Evolutionary conservation across 1,139 yeast genomes (phyloP).

Genomic region (Yamadazyma trypodendri): DNA sequence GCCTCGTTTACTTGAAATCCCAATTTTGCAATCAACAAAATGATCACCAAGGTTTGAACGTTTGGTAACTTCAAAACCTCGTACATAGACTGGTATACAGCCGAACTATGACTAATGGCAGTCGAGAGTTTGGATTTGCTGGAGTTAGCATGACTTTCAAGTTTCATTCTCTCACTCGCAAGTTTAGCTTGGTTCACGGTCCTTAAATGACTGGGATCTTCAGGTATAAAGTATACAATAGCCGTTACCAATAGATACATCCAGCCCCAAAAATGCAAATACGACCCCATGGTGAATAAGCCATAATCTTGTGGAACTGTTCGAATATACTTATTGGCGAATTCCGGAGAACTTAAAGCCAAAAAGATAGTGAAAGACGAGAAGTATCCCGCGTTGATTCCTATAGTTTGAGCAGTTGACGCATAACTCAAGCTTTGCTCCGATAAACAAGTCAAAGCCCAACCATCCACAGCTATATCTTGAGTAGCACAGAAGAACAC

Average conservation of each 20-base stretch:
- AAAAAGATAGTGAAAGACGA: constrained; percentile 85
- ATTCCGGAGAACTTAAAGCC: constrained; percentile 89
- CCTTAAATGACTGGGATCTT: constrained; percentile 57
- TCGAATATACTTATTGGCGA: constrained; percentile 82
- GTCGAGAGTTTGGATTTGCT: constrained; percentile 21
- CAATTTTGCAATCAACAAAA: constrained; percentile 78
- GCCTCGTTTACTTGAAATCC: constrained; percentile 97
- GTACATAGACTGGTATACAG: constrained; percentile 75
- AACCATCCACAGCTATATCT: constrained; percentile 98
- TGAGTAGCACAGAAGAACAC: constrained; percentile 95
- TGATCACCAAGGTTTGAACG: constrained; percentile 69
- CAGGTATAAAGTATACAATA: constrained; percentile 59
- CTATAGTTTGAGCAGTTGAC: constrained; percentile 95
- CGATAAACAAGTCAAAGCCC: constrained; percentile 90
- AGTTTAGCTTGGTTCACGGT: constrained; percentile 38
- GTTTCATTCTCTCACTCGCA: constrained; percentile 31
- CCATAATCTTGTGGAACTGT: constrained; percentile 61
- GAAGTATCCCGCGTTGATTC: constrained; percentile 91
- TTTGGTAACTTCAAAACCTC: constrained; percentile 73
- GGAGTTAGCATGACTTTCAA: constrained; percentile 18
- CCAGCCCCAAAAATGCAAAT: constrained; percentile 77
- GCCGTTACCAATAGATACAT: constrained; percentile 68
- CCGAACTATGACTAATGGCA: constrained; percentile 25
- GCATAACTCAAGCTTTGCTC: constrained; percentile 86
- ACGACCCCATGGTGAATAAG: constrained; percentile 68